Base-by-base conservation (phyloP, 139 green algal species). In the Chlorella sorokiniana region DNA sequence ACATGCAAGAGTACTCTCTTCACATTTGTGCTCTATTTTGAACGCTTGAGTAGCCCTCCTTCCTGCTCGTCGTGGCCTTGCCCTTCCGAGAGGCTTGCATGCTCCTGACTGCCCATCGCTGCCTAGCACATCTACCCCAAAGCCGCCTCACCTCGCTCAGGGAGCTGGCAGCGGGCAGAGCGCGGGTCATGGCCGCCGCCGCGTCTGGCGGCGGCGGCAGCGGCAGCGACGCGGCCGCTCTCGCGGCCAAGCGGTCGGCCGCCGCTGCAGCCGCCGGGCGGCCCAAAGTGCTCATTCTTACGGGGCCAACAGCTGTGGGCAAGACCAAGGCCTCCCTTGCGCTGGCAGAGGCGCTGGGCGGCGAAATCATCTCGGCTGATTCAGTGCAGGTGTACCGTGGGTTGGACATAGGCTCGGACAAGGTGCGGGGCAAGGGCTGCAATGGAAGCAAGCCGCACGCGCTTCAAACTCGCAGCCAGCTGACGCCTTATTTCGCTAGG, bases 351-450 rank as follows among this genome's bases (percentile, higher is more conserved):
- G 51, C 31, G 1, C 81, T 99, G 3, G 78, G 85, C n/a, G 96
- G 94, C 11, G 96, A 99, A 65, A 93, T 99, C 45, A 94, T 99
- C 76, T 96, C 91, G 71, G 96, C 96, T 8, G 96, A 99, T 85
- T 98, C 93, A 0, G 96, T 98, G 52, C 94, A 98, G 87, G 94
- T 99, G 8, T 99, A 98, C 85, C 76, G 70, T 18, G 88, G 89
- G 0, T 85, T 99, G 52, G 94, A 99, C 81, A 87, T 99, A 31
- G 96, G 96, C 5, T 96, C 93, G 2, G 95, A 96, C 75, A 99
- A 99, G 89, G 88, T 94, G 70, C 3, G 70, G 18, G 11, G 48
- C 16, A 16, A 16, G 48, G 14, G 48, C 48, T 56, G 48, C 11
- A 16, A 16, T 16, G 16, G 48, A 25, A 56, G 48, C n/a, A n/a